Evolutionary conservation across 495 filamentous ascomycete genomes (phyloP).

Genomic region (Penicillium ucsense): DNA sequence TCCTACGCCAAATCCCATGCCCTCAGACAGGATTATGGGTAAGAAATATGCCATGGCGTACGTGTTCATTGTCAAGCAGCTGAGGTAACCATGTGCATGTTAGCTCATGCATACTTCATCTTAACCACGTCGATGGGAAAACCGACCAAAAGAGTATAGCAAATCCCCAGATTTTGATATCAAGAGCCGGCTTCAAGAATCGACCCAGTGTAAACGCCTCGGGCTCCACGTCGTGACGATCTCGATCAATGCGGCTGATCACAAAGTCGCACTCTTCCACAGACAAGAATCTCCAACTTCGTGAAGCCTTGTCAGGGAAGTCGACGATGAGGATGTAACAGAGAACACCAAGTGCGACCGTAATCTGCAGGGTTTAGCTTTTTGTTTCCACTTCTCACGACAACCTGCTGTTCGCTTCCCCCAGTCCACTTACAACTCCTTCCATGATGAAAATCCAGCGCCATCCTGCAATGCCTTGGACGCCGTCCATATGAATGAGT

Average conservation of each 20-base stretch:
- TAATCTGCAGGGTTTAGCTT: slow-evolving; percentile 8
- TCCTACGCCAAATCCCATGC: slow-evolving; percentile 34
- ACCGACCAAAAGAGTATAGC: slow-evolving; percentile 56
- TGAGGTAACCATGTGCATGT: not conserved
- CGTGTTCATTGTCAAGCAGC: slow-evolving; percentile 5
- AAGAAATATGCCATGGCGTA: slow-evolving; percentile 54
- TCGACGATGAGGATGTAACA: slow-evolving; percentile 40
- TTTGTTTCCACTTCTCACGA: too few relatives aligned
- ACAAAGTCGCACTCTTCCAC: slow-evolving; percentile 34
- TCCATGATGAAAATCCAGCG: slow-evolving; percentile 35
- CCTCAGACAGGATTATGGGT: slow-evolving; percentile 43
- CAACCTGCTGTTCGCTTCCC: too few relatives aligned
- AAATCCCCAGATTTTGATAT: slow-evolving; percentile 62
- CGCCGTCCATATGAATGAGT: slow-evolving; percentile 38
- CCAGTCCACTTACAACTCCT: not conserved
- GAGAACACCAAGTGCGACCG: slow-evolving; percentile 20
- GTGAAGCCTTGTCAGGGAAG: slow-evolving; percentile 37
- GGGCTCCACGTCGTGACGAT: slow-evolving; percentile 39
- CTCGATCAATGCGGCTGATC: slow-evolving; percentile 38
- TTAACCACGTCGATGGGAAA: slow-evolving; percentile 52
- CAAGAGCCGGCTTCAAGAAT: slow-evolving; percentile 43
- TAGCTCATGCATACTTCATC: slow-evolving; percentile 30
- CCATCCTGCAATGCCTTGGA: slow-evolving; percentile 38
- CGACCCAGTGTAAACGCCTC: slow-evolving; percentile 22
- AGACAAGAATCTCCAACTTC: slow-evolving; percentile 37